Evolutionary conservation across 1,284 basidiomycete species (phyloP), one percentile per base, ranked within the genome.

Genomic region (Cryptococcus deneoformans): DNA sequence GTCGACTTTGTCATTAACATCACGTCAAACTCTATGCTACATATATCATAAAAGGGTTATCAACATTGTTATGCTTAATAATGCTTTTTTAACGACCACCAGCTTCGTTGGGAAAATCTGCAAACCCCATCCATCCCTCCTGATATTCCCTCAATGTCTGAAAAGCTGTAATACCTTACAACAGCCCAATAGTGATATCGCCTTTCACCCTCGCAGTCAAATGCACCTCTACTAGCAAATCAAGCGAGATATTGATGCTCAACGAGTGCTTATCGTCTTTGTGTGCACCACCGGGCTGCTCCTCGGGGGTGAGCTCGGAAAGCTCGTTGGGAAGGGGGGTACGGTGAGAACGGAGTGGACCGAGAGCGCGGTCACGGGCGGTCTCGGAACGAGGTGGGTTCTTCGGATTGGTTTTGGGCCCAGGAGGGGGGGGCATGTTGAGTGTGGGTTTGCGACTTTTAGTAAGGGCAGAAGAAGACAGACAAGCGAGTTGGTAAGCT

Each of bases 191-290:
- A 6, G 60, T 62, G 16, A 62, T 54, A 52, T 62, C 60, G 36
- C 60, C 60, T 42, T 62, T 59, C 39, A 62, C 54, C 50, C 60
- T 58, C 38, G 60, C 60, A 39, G 57, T 57, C 24, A 62, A 46
- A 16, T 62, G 57, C 29, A 62, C 60, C 51, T 62, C 57, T 3
- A 62, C 60, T 42, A 59, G 54, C 14, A 62, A 39, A 54, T 62
- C 60, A 9, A 62, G 44, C 36, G 51, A 39, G 42, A 62, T 62
- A 14, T 55, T 58, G 52, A 62, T 62, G 48, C 56, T 56, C 42
- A 62, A 50, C 20, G 53, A 50, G 37, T 56, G 46, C n/a, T 62
- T 50, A 10, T 62, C 60, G 34, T 54, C 39, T 11, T 53, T 50
- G 34, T 57, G 39, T 35, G 47, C 35, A 16, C 55, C 52, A 34